Percentiles rank a stretch among this genome's conserved stretches.
These are phyloP conservation scores for Coniella vitis DNA, from an alignment of 2,329 filamentous ascomycete species.

Conservation along the genomic window DNA sequence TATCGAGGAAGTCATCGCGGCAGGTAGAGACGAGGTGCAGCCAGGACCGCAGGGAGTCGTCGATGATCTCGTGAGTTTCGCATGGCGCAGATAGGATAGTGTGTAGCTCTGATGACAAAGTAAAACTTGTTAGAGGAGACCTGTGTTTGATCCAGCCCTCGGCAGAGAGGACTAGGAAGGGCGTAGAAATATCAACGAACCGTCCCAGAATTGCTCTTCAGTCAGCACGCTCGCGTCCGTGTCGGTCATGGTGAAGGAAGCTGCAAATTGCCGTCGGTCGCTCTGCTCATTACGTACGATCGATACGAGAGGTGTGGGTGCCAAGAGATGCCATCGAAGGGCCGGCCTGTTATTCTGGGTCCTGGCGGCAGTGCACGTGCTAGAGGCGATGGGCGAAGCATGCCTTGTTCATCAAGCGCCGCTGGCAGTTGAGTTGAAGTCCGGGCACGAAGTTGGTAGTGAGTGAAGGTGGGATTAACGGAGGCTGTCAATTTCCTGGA, in stretches of 20 bases:
- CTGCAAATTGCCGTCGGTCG: constrained; percentile 7
- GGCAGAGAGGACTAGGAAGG: constrained; percentile 1
- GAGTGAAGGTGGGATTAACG: background rate
- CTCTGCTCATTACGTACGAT: constrained; percentile 13
- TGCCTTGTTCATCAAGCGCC: too few relatives aligned
- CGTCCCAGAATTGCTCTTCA: constrained; percentile 84
- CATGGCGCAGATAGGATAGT: constrained; percentile 40
- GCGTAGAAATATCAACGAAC: constrained; percentile 38
- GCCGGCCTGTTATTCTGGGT: background rate
- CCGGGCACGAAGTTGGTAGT: too few relatives aligned
- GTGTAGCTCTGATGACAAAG: constrained; percentile 36
- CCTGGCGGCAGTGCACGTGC: background rate
- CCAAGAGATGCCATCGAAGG: background rate
- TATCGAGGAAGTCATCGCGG: constrained; percentile 67
- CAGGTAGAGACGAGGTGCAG: constrained; percentile 70
- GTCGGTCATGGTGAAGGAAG: constrained; percentile 43
- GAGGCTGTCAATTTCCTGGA: too few relatives aligned
- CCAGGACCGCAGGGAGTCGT: constrained; percentile 80
- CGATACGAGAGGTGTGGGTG: background rate
- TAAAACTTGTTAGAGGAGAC: constrained; percentile 1
- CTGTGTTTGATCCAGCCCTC: too few relatives aligned
- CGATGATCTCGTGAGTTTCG: constrained; percentile 55
- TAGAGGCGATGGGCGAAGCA: background rate
- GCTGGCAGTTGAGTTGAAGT: too few relatives aligned
- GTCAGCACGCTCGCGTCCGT: constrained; percentile 67